Conservation (phyloP, 305 asterid species). For the Lippia alba region DNA sequence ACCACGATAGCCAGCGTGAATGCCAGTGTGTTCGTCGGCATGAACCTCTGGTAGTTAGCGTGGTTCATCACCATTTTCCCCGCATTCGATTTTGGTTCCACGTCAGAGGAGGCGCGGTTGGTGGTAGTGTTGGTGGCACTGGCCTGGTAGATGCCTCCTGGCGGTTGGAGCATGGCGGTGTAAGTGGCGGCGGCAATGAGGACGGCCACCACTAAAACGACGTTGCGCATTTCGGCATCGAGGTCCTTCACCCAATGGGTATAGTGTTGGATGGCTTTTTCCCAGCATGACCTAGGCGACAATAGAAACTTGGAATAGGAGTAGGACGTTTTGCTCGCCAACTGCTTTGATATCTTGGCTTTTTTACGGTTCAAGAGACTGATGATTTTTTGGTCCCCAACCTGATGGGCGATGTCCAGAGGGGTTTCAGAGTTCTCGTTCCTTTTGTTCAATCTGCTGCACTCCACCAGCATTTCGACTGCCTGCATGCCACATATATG, state of each 20-base stretch:
- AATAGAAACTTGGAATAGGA: not conserved
- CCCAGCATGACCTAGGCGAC: not conserved
- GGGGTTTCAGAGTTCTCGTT: slow-evolving; percentile 30
- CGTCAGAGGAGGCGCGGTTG: not conserved
- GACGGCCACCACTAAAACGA: no score
- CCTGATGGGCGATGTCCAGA: slow-evolving; percentile 28
- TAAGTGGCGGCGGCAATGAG: slow-evolving; percentile 42
- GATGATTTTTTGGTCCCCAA: no score
- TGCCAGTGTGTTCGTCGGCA: slow-evolving; percentile 39
- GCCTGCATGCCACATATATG: slow-evolving; percentile 3
- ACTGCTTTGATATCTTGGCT: not conserved
- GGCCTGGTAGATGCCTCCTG: slow-evolving; percentile 37
- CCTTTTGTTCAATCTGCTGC: not conserved
- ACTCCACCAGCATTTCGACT: slow-evolving; percentile 6
- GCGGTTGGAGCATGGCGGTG: slow-evolving; percentile 41
- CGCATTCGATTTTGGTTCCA: no score
- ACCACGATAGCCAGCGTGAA: slow-evolving; percentile 30
- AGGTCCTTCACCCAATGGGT: slow-evolving; percentile 14
- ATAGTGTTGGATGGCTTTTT: not conserved
- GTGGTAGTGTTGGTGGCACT: not conserved
- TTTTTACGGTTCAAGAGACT: no score
- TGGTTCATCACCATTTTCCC: slow-evolving; percentile 37
- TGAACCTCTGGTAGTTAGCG: slow-evolving; percentile 24
- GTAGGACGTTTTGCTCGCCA: not conserved
- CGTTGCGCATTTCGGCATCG: slow-evolving; percentile 29